Percentiles rank a stretch among this genome's conserved stretches.
These are phyloP conservation scores for Paramecium octaurelia DNA, from an alignment of 73 alveolate species.

Conservation along the genomic window DNA sequence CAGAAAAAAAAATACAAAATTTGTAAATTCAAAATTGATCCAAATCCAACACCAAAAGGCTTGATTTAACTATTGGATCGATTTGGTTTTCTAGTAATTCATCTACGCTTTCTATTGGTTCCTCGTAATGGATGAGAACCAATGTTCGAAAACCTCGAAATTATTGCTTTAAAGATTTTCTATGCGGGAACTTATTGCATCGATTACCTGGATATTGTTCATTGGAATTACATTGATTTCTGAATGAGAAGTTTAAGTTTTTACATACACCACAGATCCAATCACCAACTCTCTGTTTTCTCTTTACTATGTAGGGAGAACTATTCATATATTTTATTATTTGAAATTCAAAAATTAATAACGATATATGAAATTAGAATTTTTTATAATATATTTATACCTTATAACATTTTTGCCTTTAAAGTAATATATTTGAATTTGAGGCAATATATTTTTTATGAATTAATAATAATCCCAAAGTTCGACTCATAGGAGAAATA, in stretches of 20 bases:
- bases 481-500: neutral
- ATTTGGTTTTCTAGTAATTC: neutral
- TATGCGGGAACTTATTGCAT: neutral
- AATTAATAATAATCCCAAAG: neutral
- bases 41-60: neutral
- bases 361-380: neutral
- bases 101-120: conserved; percentile 15
- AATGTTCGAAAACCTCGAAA: neutral
- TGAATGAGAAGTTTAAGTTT: conserved; percentile 85
- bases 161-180: neutral
- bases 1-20: neutral
- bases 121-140: conserved; percentile 17
- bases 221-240: conserved; percentile 85
- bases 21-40: neutral
- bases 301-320: conserved; percentile 65
- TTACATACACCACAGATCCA: conserved; percentile 87
- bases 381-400: neutral
- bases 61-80: conserved; percentile 3
- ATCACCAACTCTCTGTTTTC: conserved; percentile 83
- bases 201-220: conserved; percentile 43
- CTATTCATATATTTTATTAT: neutral
- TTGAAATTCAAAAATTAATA: conserved; percentile 1
- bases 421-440: neutral
- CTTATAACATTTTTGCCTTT: neutral
- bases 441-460: neutral